Conservation (phyloP, 2,329 filamentous ascomycete genomes). For the Colletotrichum sp. region DNA sequence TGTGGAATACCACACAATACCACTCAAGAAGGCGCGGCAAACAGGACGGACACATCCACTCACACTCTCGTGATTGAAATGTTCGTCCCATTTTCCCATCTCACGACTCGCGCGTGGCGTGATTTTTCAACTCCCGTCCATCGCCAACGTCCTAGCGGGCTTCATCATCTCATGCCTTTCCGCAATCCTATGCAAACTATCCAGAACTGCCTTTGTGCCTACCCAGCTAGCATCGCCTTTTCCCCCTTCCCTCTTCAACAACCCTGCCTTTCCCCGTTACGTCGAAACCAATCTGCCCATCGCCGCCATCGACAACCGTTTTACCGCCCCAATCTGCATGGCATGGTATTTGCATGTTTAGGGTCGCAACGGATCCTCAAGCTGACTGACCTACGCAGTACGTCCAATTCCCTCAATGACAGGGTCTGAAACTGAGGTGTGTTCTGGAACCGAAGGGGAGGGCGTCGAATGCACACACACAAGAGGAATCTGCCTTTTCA, state of each 20-base stretch:
- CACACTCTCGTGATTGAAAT: background rate
- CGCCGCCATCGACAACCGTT: background rate
- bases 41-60: background rate
- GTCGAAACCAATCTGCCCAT: background rate
- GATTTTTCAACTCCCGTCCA: constrained; percentile 5
- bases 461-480: background rate
- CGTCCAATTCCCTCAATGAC: background rate
- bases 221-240: background rate
- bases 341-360: background rate
- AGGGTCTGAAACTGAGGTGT: constrained; percentile 11
- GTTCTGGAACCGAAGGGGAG: background rate
- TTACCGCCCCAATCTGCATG: background rate
- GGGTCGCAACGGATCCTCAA: background rate
- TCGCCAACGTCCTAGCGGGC: constrained; percentile 6
- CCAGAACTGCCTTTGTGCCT: background rate
- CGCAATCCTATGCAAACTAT: background rate
- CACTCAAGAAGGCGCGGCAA: background rate
- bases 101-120: constrained; percentile 18
- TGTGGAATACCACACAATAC: background rate
- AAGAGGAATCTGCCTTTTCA: background rate
- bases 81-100: constrained; percentile 16
- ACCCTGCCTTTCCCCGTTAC: background rate
- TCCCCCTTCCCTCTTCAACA: background rate
- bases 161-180: background rate
- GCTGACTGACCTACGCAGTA: background rate